Base-by-base conservation (phyloP, 371 early-diverging fungal genomes). In the Coemansia sp. region DNA sequence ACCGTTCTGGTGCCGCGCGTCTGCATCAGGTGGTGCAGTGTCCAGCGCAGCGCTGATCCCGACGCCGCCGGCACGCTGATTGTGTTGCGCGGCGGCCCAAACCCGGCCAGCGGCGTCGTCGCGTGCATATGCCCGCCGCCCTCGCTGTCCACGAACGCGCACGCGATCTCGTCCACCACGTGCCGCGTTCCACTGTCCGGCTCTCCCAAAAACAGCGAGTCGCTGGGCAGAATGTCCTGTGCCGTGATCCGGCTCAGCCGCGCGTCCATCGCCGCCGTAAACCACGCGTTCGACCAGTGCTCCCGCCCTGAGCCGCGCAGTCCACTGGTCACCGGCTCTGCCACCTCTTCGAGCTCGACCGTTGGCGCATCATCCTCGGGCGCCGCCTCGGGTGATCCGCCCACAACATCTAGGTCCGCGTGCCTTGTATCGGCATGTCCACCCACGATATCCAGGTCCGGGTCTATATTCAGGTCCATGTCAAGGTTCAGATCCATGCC, bases 61-160 rank as follows among this genome's bases (percentile, higher is more conserved):
- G 74, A 68, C 40, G 69, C 60, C 55, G 42, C 61, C 4, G 74
- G 74, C 16, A 69, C 58, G 2, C 24, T 61, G 53, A 60, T 55
- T n/a, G 57, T 54, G 46, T 64, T 59, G n/a, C 55, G 65, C 1
- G 51, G 44, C 12, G 74, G 65, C 0, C 74, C 74, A 50, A 69
- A 53, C 2, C 69, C 69, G 2, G 60, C 69, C 5, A 69, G 40
- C 0, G 74, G 74, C 34, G 65, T 72, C 5, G 61, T 58, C 57
- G 59, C 69, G 44, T 72, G 74, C 62, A 72, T 18, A 36, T 72
- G 74, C 1, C 74, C 74, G 18, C 74, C 74, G 4, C 74, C 74
- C 44, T 72, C 74, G 70, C 74, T 72, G 42, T 72, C 67, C 2
- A 72, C 74, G 69, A 69, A 72, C 32, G 74, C 74, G 10, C 70